Base-by-base conservation (phyloP, 164 flowering plant genomes). In the Houttuynia cordata region DNA sequence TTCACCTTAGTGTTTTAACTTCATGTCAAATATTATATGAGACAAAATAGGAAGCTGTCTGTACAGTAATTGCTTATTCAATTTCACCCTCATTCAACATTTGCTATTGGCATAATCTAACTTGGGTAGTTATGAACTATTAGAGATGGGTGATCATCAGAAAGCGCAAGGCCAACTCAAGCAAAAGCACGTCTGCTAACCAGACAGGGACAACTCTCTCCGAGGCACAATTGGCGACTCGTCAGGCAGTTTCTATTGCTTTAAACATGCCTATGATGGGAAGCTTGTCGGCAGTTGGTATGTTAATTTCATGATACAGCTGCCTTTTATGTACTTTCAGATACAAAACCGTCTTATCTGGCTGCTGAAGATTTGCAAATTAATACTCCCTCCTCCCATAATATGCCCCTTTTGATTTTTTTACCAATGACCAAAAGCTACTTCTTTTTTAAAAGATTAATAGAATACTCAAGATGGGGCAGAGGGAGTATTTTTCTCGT, bases 61-160 rank as follows among this genome's bases (percentile, higher is more conserved):
- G 59, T 57, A 17, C 41, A 24, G 12, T 30, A 15, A 15, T 12
- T 24, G 14, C 9, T 24, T 24, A 30, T 18, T 19, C 20, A 17
- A 17, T 19, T 17, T 52, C n/a, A n/a, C n/a, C 10, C 17, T 21
- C 20, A 52, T 52, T 19, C 22, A 52, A 52, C 9, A 17, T 52
- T 52, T 49, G 51, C n/a, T 49, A 49, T 49, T 49, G 15, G 18
- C 2, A 14, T 49, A 9, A 14, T 19, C 51, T 19, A 14, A 54
- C 15, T 22, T 21, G 15, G 23, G 14, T 54, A 12, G 23, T 54
- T 8, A 57, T 41, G 24, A 66, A 39, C 51, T 21, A 75, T 72
- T 83, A 91, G 98, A 86, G 97, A 62, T 93, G 96, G 98, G 60
- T 76, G 20, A 75, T 69, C 70, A 69, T 92, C 57, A 79, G 74